Conservation (phyloP, 257 asterid genomes). For the Primulina huaijiensis region DNA sequence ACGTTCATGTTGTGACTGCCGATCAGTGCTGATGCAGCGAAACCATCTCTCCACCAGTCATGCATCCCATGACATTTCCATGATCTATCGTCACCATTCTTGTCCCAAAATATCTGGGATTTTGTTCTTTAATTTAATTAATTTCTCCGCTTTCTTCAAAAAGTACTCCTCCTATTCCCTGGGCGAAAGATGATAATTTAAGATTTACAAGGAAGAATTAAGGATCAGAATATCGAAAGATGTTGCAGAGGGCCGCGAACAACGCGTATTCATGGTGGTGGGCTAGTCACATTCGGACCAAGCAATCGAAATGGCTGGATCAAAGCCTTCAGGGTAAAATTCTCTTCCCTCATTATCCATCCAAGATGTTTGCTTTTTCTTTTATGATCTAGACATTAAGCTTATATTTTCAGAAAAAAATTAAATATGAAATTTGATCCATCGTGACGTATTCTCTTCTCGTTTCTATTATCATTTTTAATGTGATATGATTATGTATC, state of each 20-base stretch:
- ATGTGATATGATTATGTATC: no score
- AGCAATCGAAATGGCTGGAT: conserved; percentile 71
- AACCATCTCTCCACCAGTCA: conserved; percentile 46
- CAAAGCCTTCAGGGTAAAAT: conserved; percentile 54
- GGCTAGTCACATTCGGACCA: conserved; percentile 67
- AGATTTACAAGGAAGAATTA: neutral
- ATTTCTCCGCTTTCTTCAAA: conserved; percentile 22
- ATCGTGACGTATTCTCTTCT: neutral
- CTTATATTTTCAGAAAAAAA: no score
- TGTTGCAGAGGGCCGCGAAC: conserved; percentile 74
- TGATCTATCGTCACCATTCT: conserved; percentile 3
- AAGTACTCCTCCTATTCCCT: conserved; percentile 13
- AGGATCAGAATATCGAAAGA: conserved; percentile 18
- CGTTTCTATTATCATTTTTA: neutral
- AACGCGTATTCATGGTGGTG: conserved; percentile 81
- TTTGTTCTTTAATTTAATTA: neutral
- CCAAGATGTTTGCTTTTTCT: neutral
- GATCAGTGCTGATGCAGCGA: conserved; percentile 45
- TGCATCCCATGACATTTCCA: conserved; percentile 22
- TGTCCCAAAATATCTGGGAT: conserved; percentile 11
- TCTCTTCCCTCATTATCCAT: neutral
- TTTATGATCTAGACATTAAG: no score
- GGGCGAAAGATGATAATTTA: conserved; percentile 12
- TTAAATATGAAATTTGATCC: no score
- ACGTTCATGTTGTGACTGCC: conserved; percentile 30